A percentile compares a stretch with the other conserved stretches of the same genome.
These are phyloP conservation scores for Pulicaria dysenterica DNA, from an alignment of 129 eudicot species.

Conservation along the genomic window DNA sequence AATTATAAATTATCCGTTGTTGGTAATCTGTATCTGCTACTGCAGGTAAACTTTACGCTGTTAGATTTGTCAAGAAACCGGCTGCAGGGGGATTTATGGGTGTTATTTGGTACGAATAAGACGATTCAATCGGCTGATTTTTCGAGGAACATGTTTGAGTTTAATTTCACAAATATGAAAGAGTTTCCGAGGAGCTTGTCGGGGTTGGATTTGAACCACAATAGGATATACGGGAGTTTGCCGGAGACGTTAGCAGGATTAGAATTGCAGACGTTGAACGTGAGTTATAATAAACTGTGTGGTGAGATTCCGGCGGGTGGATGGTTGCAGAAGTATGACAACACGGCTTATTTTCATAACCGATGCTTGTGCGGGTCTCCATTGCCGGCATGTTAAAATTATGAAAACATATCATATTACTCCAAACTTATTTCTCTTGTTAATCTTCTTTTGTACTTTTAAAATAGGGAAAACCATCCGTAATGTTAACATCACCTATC, in stretches of 20 bases:
- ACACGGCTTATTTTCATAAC: slow-evolving; percentile 39
- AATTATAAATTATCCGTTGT: not conserved
- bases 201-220: slow-evolving; percentile 52
- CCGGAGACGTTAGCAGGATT: slow-evolving; percentile 37
- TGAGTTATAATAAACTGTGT: slow-evolving; percentile 50
- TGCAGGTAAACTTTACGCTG: slow-evolving; percentile 39
- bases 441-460: slow-evolving; percentile 12
- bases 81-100: slow-evolving; percentile 50
- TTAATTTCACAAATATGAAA: slow-evolving; percentile 39
- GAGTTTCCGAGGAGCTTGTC: slow-evolving; percentile 40
- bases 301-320: slow-evolving; percentile 51
- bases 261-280: slow-evolving; percentile 33
- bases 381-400: slow-evolving; percentile 29
- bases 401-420: not conserved
- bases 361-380: slow-evolving; percentile 47
- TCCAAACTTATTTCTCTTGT: not conserved
- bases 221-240: slow-evolving; percentile 49
- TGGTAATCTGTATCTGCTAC: not conserved
- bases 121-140: slow-evolving; percentile 30
- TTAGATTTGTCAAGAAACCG: slow-evolving; percentile 46
- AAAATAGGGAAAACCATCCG: too few relatives aligned
- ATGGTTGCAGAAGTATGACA: slow-evolving; percentile 30
- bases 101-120: slow-evolving; percentile 58
- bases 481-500: too few relatives aligned
- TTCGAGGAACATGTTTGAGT: slow-evolving; percentile 50